Conservation (phyloP, 768 basidiomycete genomes). For the Pleurotus tuoliensis region DNA sequence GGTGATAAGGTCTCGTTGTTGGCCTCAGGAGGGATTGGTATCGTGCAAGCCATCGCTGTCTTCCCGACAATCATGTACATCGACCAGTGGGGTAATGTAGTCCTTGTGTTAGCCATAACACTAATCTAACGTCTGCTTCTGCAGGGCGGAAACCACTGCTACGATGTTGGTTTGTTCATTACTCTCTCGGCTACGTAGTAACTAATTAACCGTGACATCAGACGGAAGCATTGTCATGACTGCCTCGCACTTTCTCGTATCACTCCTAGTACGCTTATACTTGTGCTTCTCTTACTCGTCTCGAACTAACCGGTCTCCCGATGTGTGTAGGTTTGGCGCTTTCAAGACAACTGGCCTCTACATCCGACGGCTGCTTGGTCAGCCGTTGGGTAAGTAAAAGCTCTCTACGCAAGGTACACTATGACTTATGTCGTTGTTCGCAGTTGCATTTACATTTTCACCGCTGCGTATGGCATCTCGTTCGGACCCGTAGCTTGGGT, state of each 20-base stretch:
- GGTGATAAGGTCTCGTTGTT: conserved; percentile 58
- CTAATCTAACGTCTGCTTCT: background rate
- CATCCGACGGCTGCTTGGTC: conserved; percentile 61
- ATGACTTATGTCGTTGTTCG: background rate
- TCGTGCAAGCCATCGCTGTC: conserved; percentile 75
- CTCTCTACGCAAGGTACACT: background rate
- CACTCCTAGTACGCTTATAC: conserved; percentile 53
- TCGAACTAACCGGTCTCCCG: conserved; percentile 2
- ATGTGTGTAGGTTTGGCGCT: conserved; percentile 38
- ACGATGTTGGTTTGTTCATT: conserved; percentile 30
- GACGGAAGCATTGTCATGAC: conserved; percentile 65
- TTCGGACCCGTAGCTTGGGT: conserved; percentile 85
- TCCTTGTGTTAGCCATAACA: background rate
- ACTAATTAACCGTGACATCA: conserved; percentile 2
- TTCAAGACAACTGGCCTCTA: conserved; percentile 51
- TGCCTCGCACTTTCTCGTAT: conserved; percentile 59
- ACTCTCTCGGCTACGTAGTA: background rate
- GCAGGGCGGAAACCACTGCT: conserved; percentile 65
- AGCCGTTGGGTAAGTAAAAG: conserved; percentile 52
- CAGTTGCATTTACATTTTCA: conserved; percentile 71
- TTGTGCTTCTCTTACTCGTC: background rate
- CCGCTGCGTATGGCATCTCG: conserved; percentile 71
- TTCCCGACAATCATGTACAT: conserved; percentile 70
- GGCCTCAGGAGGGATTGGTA: conserved; percentile 75
- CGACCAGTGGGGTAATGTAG: conserved; percentile 50